These are phyloP conservation scores for Breynia disticha DNA, from an alignment of 441 rosid genomes.

Conservation along the genomic window DNA sequence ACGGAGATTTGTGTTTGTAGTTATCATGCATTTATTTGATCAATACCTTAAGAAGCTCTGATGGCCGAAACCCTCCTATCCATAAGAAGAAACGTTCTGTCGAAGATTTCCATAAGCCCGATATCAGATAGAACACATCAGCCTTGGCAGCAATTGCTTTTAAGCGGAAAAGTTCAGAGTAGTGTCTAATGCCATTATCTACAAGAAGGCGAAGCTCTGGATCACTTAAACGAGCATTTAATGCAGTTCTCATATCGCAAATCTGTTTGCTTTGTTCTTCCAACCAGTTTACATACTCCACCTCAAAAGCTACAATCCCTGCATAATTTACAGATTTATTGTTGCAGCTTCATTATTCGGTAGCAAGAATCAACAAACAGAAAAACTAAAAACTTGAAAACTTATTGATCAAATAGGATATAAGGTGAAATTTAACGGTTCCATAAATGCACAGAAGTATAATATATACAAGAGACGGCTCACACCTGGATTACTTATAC, in stretches of 20 bases:
- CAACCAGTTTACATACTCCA: slow-evolving; percentile 78
- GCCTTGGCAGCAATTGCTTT: slow-evolving; percentile 63
- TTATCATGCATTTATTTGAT: background rate
- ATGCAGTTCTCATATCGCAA: slow-evolving; percentile 65
- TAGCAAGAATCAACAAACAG: no score
- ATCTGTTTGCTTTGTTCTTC: slow-evolving; percentile 73
- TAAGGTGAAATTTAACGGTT: background rate
- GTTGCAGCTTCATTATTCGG: no score
- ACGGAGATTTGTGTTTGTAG: no score
- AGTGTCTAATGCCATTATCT: slow-evolving; percentile 53
- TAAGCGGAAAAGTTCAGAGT: slow-evolving; percentile 59
- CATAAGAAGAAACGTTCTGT: slow-evolving; percentile 90
- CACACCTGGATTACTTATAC: slow-evolving; percentile 63
- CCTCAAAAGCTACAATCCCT: slow-evolving; percentile 77
- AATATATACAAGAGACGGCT: slow-evolving; percentile 3
- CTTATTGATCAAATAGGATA: no score
- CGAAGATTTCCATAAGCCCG: slow-evolving; percentile 88
- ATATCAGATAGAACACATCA: slow-evolving; percentile 80
- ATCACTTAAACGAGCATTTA: slow-evolving; percentile 62
- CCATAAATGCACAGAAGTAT: background rate
- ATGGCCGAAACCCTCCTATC: slow-evolving; percentile 95
- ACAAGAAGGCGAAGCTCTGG: slow-evolving; percentile 65
- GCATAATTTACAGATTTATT: slow-evolving; percentile 12
- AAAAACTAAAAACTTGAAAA: no score
- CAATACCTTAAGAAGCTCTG: slow-evolving; percentile 12